Conservation (phyloP, 2,329 filamentous ascomycete genomes). For the Penicillium palitans region DNA sequence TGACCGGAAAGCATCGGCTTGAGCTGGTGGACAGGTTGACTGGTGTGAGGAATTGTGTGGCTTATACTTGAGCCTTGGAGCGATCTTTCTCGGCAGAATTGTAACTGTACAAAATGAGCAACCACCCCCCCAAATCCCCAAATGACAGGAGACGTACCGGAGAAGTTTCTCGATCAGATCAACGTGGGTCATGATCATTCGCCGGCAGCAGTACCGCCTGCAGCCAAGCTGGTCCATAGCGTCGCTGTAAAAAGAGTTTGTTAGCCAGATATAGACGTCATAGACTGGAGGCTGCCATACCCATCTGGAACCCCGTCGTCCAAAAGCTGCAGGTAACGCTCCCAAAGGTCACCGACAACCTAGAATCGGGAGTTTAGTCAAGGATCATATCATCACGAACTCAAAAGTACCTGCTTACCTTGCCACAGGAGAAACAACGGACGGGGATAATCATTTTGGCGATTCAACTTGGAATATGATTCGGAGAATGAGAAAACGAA, state of each 20-base stretch:
- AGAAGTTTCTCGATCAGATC: conserved; percentile 98
- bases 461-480: not conserved
- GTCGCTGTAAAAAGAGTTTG: conserved; percentile 59
- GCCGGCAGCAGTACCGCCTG: conserved; percentile 95
- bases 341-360: conserved; percentile 98
- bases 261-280: conserved; percentile 11
- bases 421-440: conserved; percentile 98
- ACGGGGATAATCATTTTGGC: conserved; percentile 90
- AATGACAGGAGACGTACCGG: conserved; percentile 61
- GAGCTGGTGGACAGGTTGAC: not conserved
- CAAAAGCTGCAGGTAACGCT: conserved; percentile 86
- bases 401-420: conserved; percentile 60
- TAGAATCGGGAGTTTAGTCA: conserved; percentile 42
- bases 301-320: conserved; percentile 74
- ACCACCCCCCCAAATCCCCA: not conserved
- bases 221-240: conserved; percentile 94
- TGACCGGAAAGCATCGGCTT: not conserved
- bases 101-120: conserved; percentile 24
- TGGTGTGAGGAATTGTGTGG: conserved; percentile 4
- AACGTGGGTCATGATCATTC: conserved; percentile 99
- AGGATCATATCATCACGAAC: conserved; percentile 1
- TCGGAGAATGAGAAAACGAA: not conserved
- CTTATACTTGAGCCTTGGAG: conserved; percentile 28
- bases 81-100: conserved; percentile 36
- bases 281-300: conserved; percentile 46